Evolutionary conservation across 257 asterid genomes (phyloP).

Genomic region (Lycium barbarum): DNA sequence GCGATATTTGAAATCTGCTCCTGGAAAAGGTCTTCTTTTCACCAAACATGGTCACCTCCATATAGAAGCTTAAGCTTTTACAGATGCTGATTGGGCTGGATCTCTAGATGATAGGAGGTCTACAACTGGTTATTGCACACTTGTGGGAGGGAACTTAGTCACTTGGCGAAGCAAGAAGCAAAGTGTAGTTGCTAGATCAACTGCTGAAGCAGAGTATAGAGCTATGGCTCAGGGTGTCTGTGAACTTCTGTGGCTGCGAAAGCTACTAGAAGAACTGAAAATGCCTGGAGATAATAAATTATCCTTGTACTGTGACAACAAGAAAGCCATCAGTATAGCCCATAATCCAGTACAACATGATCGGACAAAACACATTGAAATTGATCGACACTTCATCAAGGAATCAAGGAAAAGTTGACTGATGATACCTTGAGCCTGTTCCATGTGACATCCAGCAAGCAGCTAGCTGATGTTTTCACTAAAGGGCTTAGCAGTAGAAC

Average conservation of each 20-base stretch:
- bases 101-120: too few species aligned
- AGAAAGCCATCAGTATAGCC: not conserved
- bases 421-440: not conserved
- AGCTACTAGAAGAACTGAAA: not conserved
- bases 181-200: not conserved
- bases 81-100: too few species aligned
- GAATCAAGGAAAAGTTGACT: not conserved
- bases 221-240: not conserved
- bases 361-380: not conserved
- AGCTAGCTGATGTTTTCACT: not conserved
- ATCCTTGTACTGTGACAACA: not conserved
- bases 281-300: not conserved
- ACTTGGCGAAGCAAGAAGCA: not conserved
- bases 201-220: not conserved
- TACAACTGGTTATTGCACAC: not conserved
- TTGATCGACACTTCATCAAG: not conserved
- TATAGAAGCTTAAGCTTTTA: too few species aligned
- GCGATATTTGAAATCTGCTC: too few species aligned
- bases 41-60: too few species aligned
- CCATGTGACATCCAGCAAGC: not conserved
- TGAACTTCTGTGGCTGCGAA: not conserved
- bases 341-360: not conserved
- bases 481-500: not conserved
- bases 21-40: too few species aligned
- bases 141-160: not conserved